phyloP scores from a whole-genome alignment of 257 asterid genomes.

The Lantana camara region DNA sequence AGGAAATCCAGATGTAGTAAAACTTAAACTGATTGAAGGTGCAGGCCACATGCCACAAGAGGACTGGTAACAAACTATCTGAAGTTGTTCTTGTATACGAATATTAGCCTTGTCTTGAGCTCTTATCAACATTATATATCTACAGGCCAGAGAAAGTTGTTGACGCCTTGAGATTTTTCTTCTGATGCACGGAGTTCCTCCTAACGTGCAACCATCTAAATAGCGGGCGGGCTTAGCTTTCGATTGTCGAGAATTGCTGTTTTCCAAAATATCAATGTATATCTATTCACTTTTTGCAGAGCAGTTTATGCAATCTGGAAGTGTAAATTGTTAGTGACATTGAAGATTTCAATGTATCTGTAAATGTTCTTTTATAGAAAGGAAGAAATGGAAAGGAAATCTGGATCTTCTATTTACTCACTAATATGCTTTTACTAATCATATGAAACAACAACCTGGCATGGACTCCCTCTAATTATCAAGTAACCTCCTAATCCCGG shows the following conservation, averaged over 20 bases:
- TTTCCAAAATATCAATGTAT: conserved; percentile 19
- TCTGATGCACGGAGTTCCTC: conserved; percentile 35
- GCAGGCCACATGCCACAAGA: conserved; percentile 99
- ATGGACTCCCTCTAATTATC: no score
- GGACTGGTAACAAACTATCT: conserved; percentile 68
- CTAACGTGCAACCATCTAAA: neutral
- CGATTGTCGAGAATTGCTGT: conserved; percentile 4
- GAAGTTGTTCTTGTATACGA: neutral
- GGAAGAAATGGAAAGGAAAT: neutral
- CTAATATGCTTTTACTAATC: no score
- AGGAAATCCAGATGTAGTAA: conserved; percentile 54
- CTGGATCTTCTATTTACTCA: neutral
- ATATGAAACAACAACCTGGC: no score
- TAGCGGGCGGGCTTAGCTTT: neutral
- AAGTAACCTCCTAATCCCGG: no score
- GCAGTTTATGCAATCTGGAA: neutral
- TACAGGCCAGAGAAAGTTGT: conserved; percentile 94
- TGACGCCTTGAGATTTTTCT: conserved; percentile 58
- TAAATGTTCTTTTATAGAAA: neutral
- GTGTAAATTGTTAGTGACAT: conserved; percentile 12
- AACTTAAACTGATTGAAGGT: conserved; percentile 87
- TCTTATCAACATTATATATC: conserved; percentile 16
- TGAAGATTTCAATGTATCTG: neutral
- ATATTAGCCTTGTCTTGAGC: neutral
- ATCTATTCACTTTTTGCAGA: conserved; percentile 5